phyloP scores from a whole-genome alignment of 2,329 filamentous ascomycete genomes.

The Cladophialophora psammophila region DNA sequence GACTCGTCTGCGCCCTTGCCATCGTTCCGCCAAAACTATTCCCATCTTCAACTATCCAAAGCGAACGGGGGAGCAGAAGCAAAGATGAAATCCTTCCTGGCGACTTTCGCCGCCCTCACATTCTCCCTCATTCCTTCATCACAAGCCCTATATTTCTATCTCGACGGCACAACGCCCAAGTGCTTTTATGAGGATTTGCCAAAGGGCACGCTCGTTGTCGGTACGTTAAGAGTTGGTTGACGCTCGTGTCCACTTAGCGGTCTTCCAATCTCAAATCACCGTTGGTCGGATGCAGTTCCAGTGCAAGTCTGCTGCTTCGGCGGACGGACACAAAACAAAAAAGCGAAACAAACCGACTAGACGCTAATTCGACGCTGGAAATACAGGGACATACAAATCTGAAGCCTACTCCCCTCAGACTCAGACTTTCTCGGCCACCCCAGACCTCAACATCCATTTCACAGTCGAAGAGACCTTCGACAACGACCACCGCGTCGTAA shows the following conservation, averaged over 20 bases:
- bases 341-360: neutral
- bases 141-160: slow-evolving; percentile 93
- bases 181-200: slow-evolving; percentile 99
- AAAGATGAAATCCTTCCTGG: slow-evolving; percentile 34
- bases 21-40: neutral
- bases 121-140: slow-evolving; percentile 62
- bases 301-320: neutral
- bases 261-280: neutral
- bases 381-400: slow-evolving; percentile 78
- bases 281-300: neutral
- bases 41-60: neutral
- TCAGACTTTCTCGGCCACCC: slow-evolving; percentile 73
- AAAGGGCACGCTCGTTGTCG: slow-evolving; percentile 95
- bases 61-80: neutral
- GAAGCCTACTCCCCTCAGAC: slow-evolving; percentile 80
- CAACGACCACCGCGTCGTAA: slow-evolving; percentile 93
- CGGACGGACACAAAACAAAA: neutral
- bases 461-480: slow-evolving; percentile 96
- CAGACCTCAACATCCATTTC: slow-evolving; percentile 82
- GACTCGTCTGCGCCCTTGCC: slow-evolving; percentile 12
- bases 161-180: slow-evolving; percentile 83
- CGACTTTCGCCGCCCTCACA: slow-evolving; percentile 25
- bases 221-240: slow-evolving; percentile 55
- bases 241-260: neutral
- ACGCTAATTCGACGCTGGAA: slow-evolving; percentile 5